Percentiles rank a stretch among this genome's conserved stretches.
These are phyloP conservation scores for Alternaria triticina DNA, from an alignment of 2,329 filamentous ascomycete genomes.

Conservation along the genomic window DNA sequence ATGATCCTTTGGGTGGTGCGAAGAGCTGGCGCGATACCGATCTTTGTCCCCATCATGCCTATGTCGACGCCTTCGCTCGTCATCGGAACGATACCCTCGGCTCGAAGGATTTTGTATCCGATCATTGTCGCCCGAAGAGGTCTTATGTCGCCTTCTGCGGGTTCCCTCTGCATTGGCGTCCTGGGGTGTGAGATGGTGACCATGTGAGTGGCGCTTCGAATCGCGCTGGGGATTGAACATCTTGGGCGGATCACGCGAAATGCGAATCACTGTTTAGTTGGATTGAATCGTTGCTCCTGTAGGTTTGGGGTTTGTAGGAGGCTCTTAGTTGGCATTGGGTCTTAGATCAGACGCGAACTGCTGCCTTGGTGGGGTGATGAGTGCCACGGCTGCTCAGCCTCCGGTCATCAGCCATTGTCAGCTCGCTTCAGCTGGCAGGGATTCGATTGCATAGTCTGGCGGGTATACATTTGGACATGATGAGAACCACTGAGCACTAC, in stretches of 20 bases:
- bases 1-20: background rate
- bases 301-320: too few species aligned
- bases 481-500: background rate
- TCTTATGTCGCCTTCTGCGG: background rate
- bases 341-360: background rate
- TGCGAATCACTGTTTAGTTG: too few species aligned
- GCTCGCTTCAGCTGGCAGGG: background rate
- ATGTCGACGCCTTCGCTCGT: background rate
- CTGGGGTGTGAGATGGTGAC: background rate
- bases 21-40: background rate
- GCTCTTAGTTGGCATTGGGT: too few species aligned
- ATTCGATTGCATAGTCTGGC: background rate
- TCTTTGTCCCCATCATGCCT: background rate
- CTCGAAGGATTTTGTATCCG: background rate
- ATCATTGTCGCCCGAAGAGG: background rate
- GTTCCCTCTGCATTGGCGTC: background rate
- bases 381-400: background rate
- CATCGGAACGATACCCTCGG: background rate
- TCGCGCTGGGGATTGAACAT: background rate
- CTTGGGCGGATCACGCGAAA: too few species aligned
- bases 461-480: background rate
- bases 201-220: background rate
- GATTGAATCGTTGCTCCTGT: too few species aligned
- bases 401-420: background rate
- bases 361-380: background rate